Percentiles rank a stretch among this genome's conserved stretches.
Evolutionary conservation across 495 filamentous ascomycete species (phyloP).

Genomic region (Lindgomyces ingoldianus): DNA sequence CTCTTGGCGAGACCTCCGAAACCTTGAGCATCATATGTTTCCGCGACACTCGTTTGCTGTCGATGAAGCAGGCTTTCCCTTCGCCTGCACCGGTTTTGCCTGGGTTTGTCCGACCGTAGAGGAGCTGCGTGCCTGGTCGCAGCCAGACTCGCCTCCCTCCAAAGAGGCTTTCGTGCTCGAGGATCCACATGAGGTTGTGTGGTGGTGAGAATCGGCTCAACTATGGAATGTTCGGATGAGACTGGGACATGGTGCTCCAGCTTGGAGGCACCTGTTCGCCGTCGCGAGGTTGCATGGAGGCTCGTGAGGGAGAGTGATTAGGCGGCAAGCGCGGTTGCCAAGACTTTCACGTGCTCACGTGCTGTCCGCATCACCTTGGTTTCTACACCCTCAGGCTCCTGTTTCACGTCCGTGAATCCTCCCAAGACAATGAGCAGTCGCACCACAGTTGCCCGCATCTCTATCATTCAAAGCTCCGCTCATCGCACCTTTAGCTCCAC

Average conservation of each 20-base stretch:
- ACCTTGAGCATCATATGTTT: constrained; percentile 83
- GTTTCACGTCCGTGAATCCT: too few relatives aligned
- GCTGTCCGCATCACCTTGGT: too few relatives aligned
- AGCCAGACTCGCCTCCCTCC: constrained; percentile 46
- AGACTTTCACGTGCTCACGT: background rate
- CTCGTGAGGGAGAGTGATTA: background rate
- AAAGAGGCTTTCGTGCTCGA: constrained; percentile 43
- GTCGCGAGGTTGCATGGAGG: too few relatives aligned
- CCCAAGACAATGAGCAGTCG: too few relatives aligned
- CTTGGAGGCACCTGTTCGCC: background rate
- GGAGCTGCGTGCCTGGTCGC: constrained; percentile 39
- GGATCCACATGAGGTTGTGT: constrained; percentile 49
- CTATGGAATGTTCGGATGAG: background rate
- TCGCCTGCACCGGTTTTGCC: constrained; percentile 23
- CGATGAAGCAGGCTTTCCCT: constrained; percentile 58
- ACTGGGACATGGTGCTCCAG: background rate
- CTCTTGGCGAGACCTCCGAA: constrained; percentile 61
- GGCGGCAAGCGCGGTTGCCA: background rate
- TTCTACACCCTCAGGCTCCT: too few relatives aligned
- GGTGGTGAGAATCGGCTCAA: too few relatives aligned
- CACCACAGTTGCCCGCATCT: too few relatives aligned
- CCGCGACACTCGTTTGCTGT: constrained; percentile 78
- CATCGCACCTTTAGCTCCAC: too few relatives aligned
- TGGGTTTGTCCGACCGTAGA: constrained; percentile 44
- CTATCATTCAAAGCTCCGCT: too few relatives aligned